A percentile compares a stretch with the other conserved stretches of the same genome.
Conservation (phyloP, 495 filamentous ascomycete species). For the Penicillium soppii region DNA sequence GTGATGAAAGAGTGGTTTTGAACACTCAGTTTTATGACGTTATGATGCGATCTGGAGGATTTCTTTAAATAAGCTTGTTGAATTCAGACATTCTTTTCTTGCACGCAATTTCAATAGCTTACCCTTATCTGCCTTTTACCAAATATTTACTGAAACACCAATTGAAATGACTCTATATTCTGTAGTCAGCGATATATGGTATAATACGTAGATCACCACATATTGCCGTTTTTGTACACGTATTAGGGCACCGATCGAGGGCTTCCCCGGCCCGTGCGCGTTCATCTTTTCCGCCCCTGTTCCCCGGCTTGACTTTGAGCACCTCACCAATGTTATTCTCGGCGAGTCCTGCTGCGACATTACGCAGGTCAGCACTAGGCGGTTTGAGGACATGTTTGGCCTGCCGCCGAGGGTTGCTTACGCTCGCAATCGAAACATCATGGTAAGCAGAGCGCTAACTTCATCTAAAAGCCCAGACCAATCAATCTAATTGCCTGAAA, state of each 20-base stretch:
- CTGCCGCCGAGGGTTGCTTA: slow-evolving; percentile 52
- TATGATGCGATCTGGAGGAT: slow-evolving; percentile 31
- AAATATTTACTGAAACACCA: too few relatives aligned
- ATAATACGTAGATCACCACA: neutral
- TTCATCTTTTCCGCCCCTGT: slow-evolving; percentile 24
- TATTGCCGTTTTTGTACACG: slow-evolving; percentile 7
- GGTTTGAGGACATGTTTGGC: slow-evolving; percentile 6
- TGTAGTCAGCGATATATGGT: too few relatives aligned
- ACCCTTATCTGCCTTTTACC: too few relatives aligned
- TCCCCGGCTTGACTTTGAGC: slow-evolving; percentile 2
- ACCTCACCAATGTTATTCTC: slow-evolving; percentile 29
- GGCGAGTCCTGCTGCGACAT: slow-evolving; percentile 15
- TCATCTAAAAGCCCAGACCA: too few relatives aligned
- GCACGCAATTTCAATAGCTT: neutral
- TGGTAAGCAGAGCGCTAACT: slow-evolving; percentile 58
- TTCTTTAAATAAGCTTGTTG: too few relatives aligned
- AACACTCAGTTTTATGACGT: slow-evolving; percentile 38
- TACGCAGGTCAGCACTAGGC: slow-evolving; percentile 19
- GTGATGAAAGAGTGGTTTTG: slow-evolving; percentile 21
- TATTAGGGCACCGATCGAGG: slow-evolving; percentile 26
- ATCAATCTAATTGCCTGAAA: slow-evolving; percentile 12
- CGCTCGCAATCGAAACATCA: slow-evolving; percentile 92
- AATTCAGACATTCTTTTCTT: too few relatives aligned
- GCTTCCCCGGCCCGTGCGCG: slow-evolving; percentile 33
- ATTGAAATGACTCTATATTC: too few relatives aligned